A percentile compares a stretch with the other conserved stretches of the same genome.
These are phyloP conservation scores for Apiotrichum montevideense DNA, from an alignment of 1,284 basidiomycete species.

Conservation along the genomic window DNA sequence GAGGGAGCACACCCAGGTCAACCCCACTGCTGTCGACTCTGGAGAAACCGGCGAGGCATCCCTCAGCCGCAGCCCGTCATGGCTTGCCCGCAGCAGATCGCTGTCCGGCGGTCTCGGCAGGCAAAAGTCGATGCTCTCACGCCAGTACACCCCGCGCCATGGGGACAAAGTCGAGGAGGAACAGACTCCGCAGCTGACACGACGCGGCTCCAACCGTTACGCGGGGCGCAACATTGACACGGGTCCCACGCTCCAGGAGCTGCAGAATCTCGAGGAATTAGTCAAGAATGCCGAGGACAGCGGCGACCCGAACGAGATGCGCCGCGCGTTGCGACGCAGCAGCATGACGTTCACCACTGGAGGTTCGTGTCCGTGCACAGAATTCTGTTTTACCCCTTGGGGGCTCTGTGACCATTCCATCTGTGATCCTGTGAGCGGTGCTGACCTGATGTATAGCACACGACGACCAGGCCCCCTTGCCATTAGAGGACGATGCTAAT, in stretches of 20 bases:
- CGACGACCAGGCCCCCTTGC: slow-evolving; percentile 27
- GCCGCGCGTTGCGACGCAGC: slow-evolving; percentile 75
- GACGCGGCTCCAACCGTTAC: slow-evolving; percentile 62
- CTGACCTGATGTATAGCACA: slow-evolving; percentile 23
- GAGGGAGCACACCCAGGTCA: slow-evolving; percentile 73
- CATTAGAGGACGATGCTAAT: slow-evolving; percentile 50
- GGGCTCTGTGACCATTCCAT: background rate
- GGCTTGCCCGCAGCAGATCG: slow-evolving; percentile 35
- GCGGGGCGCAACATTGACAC: slow-evolving; percentile 50
- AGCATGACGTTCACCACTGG: slow-evolving; percentile 72
- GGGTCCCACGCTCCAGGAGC: slow-evolving; percentile 80
- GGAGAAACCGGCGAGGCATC: slow-evolving; percentile 26
- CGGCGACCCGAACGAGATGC: slow-evolving; percentile 76
- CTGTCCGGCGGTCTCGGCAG: slow-evolving; percentile 57
- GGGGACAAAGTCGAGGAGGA: slow-evolving; percentile 65
- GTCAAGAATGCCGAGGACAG: slow-evolving; percentile 79
- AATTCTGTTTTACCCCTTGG: background rate
- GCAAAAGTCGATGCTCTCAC: slow-evolving; percentile 82
- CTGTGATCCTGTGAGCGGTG: background rate
- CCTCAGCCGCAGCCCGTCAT: slow-evolving; percentile 29
- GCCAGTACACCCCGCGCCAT: slow-evolving; percentile 71
- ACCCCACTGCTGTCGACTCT: slow-evolving; percentile 39
- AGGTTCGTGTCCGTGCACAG: slow-evolving; percentile 52
- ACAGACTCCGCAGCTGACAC: slow-evolving; percentile 57
- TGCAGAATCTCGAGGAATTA: slow-evolving; percentile 85